Base-by-base conservation (phyloP, 2,329 filamentous ascomycete species). In the Beauveria asiatica region DNA sequence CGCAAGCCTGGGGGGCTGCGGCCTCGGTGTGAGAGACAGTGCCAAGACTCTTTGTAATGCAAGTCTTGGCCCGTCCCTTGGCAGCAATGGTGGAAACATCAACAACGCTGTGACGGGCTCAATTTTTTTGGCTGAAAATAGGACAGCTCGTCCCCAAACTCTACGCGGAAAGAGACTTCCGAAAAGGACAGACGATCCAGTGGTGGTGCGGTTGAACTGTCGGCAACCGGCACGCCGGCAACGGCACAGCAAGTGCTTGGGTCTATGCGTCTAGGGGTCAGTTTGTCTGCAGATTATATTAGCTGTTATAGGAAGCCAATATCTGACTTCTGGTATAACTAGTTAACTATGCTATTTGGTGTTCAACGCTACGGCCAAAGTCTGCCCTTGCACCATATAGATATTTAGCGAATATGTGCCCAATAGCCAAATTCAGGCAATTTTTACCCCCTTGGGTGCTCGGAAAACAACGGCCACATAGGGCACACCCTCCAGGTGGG, bases 31-130 rank as follows among this genome's bases (percentile, higher is more conserved):
- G 37, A 59, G 57, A 59, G 49, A 52, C 46, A 27, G 19, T 52
- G 57, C 57, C 57, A 59, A 59, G 57, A n/a, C 57, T 41, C 25
- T 52, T 59, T 37, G 57, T 59, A 52, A 52, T 59, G 57, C 57
- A 42, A 59, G 57, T 44, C 56, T 58, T 50, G 56, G 46, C 56
- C 46, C 33, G 21, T 25, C 33, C 10, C 57, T 59, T 59, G 57
- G 57, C 57, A 53, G 41, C 33, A 27, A 59, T 21, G 27, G 41
- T 41, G 48, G 39, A 13, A 13, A 27, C 25, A 23, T 21, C 33
- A 5, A 39, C 37, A 19, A 44, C 57, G 11, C 19, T 46, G 41
- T 10, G 44, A 51, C 25, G 25, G 17, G 23, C 33, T 37, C 33
- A 16, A 16, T 16, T 27, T 5, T 33, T 10, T 19, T 50, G 42